phyloP scores from a whole-genome alignment of 2,329 filamentous ascomycete species.

The Talaromyces verruculosus region DNA sequence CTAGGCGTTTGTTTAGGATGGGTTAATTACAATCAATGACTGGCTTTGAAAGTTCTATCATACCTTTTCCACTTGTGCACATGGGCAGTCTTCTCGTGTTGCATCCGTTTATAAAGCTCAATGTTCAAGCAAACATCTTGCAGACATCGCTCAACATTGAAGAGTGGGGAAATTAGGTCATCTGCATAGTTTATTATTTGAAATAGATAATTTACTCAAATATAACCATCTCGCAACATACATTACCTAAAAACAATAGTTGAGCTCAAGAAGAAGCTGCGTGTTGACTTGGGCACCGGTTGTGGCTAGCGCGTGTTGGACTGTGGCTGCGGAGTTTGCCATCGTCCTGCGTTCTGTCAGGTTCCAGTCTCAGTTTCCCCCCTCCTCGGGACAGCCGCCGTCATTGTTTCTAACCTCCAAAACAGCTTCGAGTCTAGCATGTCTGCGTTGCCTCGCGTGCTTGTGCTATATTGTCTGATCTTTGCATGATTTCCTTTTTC shows the following conservation, averaged over 20 bases:
- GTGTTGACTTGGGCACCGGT: conserved; percentile 12
- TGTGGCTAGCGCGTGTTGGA: conserved; percentile 13
- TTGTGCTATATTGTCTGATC: conserved; percentile 5
- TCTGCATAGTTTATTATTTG: background rate
- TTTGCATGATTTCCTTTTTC: background rate
- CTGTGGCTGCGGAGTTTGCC: background rate
- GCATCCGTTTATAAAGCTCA: background rate
- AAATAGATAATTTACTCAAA: background rate
- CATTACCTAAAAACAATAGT: background rate
- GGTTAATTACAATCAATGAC: background rate
- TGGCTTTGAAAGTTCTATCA: background rate
- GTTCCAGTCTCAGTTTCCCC: background rate
- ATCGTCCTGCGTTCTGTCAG: background rate
- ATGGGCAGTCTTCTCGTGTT: background rate
- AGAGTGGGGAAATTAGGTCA: too few species aligned
- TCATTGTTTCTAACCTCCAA: conserved; percentile 7
- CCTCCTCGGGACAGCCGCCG: conserved; percentile 7
- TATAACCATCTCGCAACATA: background rate
- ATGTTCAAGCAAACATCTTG: background rate
- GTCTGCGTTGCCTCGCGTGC: conserved; percentile 4
- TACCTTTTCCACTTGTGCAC: background rate
- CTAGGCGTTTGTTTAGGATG: conserved; percentile 1
- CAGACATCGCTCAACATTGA: too few species aligned
- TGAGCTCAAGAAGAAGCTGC: background rate
- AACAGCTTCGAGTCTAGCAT: conserved; percentile 16